A percentile compares a stretch with the other conserved stretches of the same genome.
Conservation (phyloP, 2,329 filamentous ascomycete genomes). For the Ceratocystis huliohia region DNA sequence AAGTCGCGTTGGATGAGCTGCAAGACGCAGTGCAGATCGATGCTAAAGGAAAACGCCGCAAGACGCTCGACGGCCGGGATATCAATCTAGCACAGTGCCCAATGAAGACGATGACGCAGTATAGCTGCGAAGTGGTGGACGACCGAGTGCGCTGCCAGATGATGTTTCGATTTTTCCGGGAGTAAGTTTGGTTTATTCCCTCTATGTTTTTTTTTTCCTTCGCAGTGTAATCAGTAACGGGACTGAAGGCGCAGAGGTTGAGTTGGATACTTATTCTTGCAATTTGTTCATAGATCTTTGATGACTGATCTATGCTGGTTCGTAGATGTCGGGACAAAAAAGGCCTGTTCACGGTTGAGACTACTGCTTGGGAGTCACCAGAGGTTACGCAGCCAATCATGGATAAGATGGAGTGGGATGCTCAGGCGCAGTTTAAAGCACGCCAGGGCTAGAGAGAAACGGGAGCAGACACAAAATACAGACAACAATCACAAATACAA, state of each 20-base stretch:
- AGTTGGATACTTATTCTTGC: neutral
- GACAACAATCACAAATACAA: neutral
- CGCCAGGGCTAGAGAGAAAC: neutral
- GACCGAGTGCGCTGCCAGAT: constrained; percentile 43
- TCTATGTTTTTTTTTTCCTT: no score
- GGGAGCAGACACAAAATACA: neutral
- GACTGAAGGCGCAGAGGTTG: neutral
- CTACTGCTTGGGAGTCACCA: constrained; percentile 46
- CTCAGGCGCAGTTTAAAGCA: constrained; percentile 16
- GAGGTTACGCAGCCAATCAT: constrained; percentile 19
- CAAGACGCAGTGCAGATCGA: constrained; percentile 38
- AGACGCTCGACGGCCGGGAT: constrained; percentile 26
- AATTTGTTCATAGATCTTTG: neutral
- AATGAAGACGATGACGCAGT: constrained; percentile 47
- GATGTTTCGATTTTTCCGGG: constrained; percentile 47
- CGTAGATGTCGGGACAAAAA: constrained; percentile 46
- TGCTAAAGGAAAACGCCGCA: constrained; percentile 39
- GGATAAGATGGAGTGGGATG: constrained; percentile 16
- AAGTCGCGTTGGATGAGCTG: constrained; percentile 42
- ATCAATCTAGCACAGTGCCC: constrained; percentile 45
- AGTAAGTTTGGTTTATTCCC: constrained; percentile 32
- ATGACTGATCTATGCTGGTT: constrained; percentile 14
- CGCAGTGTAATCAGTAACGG: neutral
- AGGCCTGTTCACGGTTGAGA: constrained; percentile 48
- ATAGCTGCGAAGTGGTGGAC: constrained; percentile 42